A percentile compares a stretch with the other conserved stretches of the same genome.
Conservation (phyloP, 371 early-diverging fungal species). For the Mortierella polycephala region DNA sequence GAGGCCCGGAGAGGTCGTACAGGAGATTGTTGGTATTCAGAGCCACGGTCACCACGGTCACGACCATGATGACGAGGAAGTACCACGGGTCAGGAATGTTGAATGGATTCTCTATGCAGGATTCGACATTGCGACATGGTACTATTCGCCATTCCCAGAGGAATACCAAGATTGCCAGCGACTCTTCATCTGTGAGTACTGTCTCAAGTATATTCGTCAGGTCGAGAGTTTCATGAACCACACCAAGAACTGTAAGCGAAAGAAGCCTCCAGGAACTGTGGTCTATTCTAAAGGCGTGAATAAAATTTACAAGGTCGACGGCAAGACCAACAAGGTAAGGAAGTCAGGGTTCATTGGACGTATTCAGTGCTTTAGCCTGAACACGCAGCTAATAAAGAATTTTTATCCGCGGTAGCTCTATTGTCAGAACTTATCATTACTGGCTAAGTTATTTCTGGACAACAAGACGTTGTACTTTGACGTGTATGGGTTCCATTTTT, state of each 20-base stretch:
- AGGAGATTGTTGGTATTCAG: not conserved
- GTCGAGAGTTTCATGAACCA: constrained; percentile 64
- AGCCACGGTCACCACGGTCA: constrained; percentile 2
- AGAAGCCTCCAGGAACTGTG: constrained; percentile 88
- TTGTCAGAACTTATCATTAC: constrained; percentile 95
- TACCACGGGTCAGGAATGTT: constrained; percentile 57
- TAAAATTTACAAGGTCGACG: constrained; percentile 93
- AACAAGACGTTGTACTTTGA: constrained; percentile 99
- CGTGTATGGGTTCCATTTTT: constrained; percentile 97
- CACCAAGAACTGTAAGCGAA: constrained; percentile 62
- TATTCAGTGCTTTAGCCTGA: too few relatives aligned
- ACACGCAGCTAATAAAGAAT: not conserved
- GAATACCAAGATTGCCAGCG: constrained; percentile 75
- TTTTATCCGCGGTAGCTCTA: constrained; percentile 67
- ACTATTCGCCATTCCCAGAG: constrained; percentile 94
- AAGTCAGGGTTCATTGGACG: too few relatives aligned
- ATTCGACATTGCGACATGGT: constrained; percentile 89
- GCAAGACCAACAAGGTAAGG: constrained; percentile 80
- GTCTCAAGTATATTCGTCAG: constrained; percentile 77
- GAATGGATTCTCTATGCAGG: constrained; percentile 71
- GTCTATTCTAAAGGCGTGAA: constrained; percentile 85
- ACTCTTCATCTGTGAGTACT: constrained; percentile 92
- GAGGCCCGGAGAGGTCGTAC: constrained; percentile 7
- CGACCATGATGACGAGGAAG: constrained; percentile 35
- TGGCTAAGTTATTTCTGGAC: constrained; percentile 96